Base-by-base conservation (phyloP, 371 early-diverging fungal genomes). In the Capillidium rhysosporum region DNA sequence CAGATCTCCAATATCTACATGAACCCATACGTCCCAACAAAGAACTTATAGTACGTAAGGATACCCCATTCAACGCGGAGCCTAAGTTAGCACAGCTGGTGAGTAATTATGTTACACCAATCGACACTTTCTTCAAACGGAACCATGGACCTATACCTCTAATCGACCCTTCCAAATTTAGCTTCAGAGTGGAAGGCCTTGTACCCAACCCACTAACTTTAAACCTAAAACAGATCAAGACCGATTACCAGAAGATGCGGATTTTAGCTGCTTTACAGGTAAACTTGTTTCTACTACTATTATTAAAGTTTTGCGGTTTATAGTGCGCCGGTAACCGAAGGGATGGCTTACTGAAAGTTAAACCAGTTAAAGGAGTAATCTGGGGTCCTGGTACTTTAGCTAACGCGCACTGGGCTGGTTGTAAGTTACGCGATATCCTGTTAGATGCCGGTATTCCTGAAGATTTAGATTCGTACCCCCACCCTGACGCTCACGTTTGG, bases 311-410 rank as follows among this genome's bases (percentile, higher is more conserved):
- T 75, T 0, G 76, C 79, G 1, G 61, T n/a, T n/a, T 80, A 30
- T 69, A 74, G 56, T 90, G 91, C 57, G 86, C 88, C 1, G 89
- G 89, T 20, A 88, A 87, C 54, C 70, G 89, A 41, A 71, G 89
- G 20, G 77, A 80, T 56, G 87, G 86, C 30, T 81, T 84, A 66
- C 76, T 83, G 53, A 79, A 77, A 61, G 66, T 73, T 52, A 80
- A 78, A 53, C 74, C 75, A 16, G 73, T 77, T 23, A 83, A 81
- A 56, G 88, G 73, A 58, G 84, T 72, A 66, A 76, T 68, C 54
- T 87, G 88, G 86, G 75, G 72, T 14, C 63, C 72, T 10, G 78
- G 77, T 30, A 86, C 82, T 34, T 75, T 85, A 29, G 69, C 77
- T 43, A 89, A 80, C 53, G 72, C 89, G 9, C 65, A 70, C n/a